Evolutionary conservation across 192 early-diverging fungal genomes (phyloP).

Genomic region (Rhizophagus sp.): DNA sequence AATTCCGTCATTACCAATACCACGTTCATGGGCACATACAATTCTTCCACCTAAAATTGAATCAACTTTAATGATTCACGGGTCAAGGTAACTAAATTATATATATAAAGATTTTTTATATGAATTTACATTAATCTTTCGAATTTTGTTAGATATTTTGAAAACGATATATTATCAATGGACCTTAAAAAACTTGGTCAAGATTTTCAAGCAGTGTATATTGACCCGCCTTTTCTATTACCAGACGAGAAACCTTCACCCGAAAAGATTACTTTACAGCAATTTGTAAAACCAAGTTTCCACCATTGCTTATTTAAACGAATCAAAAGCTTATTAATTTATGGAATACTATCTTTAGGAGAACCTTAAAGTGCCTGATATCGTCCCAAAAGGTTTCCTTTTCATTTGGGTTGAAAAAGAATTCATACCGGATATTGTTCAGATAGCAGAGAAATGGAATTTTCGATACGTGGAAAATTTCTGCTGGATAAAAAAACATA

Average conservation of each 20-base stretch:
- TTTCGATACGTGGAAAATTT: conserved; percentile 97
- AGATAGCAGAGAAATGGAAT: conserved; percentile 73
- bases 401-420: conserved; percentile 98
- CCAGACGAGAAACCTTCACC: conserved; percentile 58
- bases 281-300: conserved; percentile 50
- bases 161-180: conserved; percentile 46
- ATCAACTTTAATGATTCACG: conserved; percentile 26
- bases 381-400: conserved; percentile 81
- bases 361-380: conserved; percentile 52
- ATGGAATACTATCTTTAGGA: conserved; percentile 28
- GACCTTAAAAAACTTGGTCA: conserved; percentile 61
- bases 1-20: conserved; percentile 82
- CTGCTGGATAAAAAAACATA: conserved; percentile 87
- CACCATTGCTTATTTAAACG: conserved; percentile 34
- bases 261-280: conserved; percentile 65
- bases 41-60: conserved; percentile 52
- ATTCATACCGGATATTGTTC: conserved; percentile 77
- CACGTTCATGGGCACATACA: conserved; percentile 83
- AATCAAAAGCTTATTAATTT: conserved; percentile 24
- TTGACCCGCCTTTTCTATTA: conserved; percentile 86
- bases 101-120: background rate
- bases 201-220: conserved; percentile 81
- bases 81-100: conserved; percentile 37
- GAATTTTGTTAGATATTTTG: conserved; percentile 41
- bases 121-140: background rate